Percentiles rank a stretch among this genome's conserved stretches.
These are phyloP conservation scores for Metroxylon sagu DNA, from an alignment of 176 grass and related monocot genomes.

Conservation along the genomic window DNA sequence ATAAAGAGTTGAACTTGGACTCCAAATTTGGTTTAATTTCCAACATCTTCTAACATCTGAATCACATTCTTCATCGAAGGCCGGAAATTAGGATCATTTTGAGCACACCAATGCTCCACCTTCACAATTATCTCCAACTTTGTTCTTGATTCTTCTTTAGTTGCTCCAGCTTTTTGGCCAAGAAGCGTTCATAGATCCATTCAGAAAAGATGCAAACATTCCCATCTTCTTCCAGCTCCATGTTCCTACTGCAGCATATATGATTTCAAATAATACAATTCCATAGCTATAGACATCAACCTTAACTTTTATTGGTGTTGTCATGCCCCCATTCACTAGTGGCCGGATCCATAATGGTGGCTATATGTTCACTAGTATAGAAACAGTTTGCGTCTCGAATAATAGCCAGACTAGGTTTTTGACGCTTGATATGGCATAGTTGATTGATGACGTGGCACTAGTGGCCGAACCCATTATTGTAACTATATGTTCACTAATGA, in stretches of 20 bases:
- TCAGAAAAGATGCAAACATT: conserved; percentile 23
- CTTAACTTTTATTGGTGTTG: conserved; percentile 28
- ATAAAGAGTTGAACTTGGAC: too few relatives aligned
- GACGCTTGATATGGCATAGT: too few relatives aligned
- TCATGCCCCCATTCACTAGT: too few relatives aligned
- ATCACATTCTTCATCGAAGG: conserved; percentile 34
- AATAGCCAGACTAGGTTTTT: too few relatives aligned
- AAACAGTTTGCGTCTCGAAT: too few relatives aligned
- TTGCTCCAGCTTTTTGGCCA: neutral
- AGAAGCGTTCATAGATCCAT: conserved; percentile 20
- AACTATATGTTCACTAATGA: too few relatives aligned
- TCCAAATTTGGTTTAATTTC: too few relatives aligned
- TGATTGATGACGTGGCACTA: too few relatives aligned
- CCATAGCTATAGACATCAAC: conserved; percentile 44
- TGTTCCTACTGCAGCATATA: conserved; percentile 40
- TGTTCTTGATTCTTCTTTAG: conserved; percentile 16
- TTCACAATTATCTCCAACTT: conserved; percentile 29
- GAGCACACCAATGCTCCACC: conserved; percentile 38
- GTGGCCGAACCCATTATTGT: too few relatives aligned
- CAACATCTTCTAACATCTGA: conserved; percentile 38
- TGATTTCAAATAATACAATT: conserved; percentile 41
- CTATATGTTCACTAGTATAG: too few relatives aligned
- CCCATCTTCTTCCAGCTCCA: conserved; percentile 16
- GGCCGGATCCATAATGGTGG: too few relatives aligned
- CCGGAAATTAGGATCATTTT: conserved; percentile 31